These are phyloP conservation scores for Hypoxylon sp. DNA, from an alignment of 2,329 filamentous ascomycete species.

Conservation along the genomic window DNA sequence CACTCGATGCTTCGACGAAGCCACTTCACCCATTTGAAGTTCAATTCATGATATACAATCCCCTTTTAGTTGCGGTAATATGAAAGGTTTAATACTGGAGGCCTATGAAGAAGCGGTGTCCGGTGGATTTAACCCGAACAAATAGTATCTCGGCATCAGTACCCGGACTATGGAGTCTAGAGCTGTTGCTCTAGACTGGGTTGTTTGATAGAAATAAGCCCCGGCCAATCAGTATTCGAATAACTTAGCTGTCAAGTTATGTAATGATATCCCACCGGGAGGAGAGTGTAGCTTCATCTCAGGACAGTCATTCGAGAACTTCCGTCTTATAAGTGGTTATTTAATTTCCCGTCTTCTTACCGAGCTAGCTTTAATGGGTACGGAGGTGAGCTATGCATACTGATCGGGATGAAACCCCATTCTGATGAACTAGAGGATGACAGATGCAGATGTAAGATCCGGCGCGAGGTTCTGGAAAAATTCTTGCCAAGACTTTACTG, in stretches of 20 bases:
- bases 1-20: not conserved
- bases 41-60: not conserved
- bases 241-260: constrained; percentile 11
- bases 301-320: constrained; percentile 18
- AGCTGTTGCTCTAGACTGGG: constrained; percentile 13
- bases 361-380: constrained; percentile 28
- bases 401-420: constrained; percentile 19
- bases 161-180: constrained; percentile 5
- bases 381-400: constrained; percentile 30
- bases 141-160: constrained; percentile 7
- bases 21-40: not conserved
- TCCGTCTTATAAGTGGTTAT: constrained; percentile 17
- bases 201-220: constrained; percentile 7
- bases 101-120: constrained; percentile 5
- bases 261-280: constrained; percentile 23
- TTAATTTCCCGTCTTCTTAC: constrained; percentile 18
- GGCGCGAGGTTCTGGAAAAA: constrained; percentile 38
- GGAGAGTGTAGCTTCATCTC: constrained; percentile 9
- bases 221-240: constrained; percentile 6
- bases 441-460: constrained; percentile 29
- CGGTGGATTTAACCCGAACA: constrained; percentile 21
- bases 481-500: constrained; percentile 36
- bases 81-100: not conserved
- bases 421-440: constrained; percentile 5
- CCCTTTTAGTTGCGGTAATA: constrained; percentile 1